A percentile compares a stretch with the other conserved stretches of the same genome.
Conservation (phyloP, 2,329 filamentous ascomycete genomes). For the Stagonosporopsis tanaceti region DNA sequence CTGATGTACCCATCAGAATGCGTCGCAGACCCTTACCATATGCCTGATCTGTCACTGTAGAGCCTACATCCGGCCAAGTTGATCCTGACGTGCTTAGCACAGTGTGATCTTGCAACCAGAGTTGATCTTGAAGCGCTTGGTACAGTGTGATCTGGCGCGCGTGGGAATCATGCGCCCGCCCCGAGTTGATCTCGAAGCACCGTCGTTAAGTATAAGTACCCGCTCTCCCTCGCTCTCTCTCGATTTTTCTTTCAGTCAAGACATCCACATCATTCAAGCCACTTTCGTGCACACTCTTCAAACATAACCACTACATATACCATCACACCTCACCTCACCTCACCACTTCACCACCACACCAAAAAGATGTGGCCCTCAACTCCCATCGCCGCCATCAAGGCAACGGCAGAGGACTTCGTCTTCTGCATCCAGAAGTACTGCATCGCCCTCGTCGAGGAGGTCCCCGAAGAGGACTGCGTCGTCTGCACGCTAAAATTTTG, state of each 20-base stretch:
- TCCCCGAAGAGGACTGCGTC: background rate
- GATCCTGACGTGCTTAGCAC: background rate
- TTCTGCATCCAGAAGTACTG: background rate
- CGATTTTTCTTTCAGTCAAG: no score
- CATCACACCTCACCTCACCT: no score
- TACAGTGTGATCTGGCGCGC: background rate
- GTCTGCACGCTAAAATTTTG: background rate
- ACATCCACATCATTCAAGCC: background rate
- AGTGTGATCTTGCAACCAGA: background rate
- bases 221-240: background rate
- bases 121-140: background rate
- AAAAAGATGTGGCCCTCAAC: background rate
- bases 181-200: background rate
- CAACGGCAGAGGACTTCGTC: background rate
- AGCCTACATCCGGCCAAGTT: background rate
- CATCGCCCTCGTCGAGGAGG: background rate
- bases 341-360: background rate
- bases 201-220: background rate
- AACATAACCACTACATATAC: background rate
- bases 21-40: background rate
- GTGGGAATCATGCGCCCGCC: background rate
- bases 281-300: background rate
- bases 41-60: background rate
- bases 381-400: background rate
- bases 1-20: background rate